Base-by-base conservation (phyloP, 202 grass and related monocot species). In the Schoenoplectus triqueter region DNA sequence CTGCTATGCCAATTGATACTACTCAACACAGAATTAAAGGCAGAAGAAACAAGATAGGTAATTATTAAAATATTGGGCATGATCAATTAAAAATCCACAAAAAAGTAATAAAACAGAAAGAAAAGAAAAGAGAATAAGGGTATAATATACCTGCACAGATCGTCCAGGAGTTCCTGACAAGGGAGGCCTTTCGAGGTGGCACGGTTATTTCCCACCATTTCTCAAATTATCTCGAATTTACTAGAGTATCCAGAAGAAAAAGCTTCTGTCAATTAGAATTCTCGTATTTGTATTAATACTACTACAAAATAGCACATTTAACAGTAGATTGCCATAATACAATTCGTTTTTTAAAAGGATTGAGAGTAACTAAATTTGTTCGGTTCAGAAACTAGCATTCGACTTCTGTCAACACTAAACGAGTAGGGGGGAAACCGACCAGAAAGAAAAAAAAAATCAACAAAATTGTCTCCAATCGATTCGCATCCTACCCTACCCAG, bases 81-180 rank as follows among this genome's bases (percentile, higher is more conserved):
- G 81, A 59, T 41, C 54, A 41, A 81, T 14, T 39, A 39, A 7
- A 57, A 7, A 41, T 21, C 11, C 17, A 78, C 7, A 59, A 2
- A 14, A 42, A 59, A 10, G 13, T 15, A 41, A 41, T 22, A 2
- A 57, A 59, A 57, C 0, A 77, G 82, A 66, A 44, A n/a, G 15
- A 71, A 55, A 91, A 40, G 60, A 66, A 88, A 52, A 64, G 2
- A 80, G 10, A 31, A 31, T 31, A 76, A 71, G 70, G 73, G 66
- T 8, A 61, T 40, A 46, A 73, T 14, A 56, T 85, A 95, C 95
- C 95, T 98, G 95, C 95, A 98, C 83, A 98, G 95, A 88, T 98
- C 93, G 61, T 98, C 95, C 31, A 95, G 93, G 41, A 98, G 88
- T 78, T 98, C 95, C 85, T 95, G 95, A 19, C 90, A 89, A 9